Evolutionary conservation across 1,139 yeast genomes (phyloP).

Genomic region (Pichia sp.): DNA sequence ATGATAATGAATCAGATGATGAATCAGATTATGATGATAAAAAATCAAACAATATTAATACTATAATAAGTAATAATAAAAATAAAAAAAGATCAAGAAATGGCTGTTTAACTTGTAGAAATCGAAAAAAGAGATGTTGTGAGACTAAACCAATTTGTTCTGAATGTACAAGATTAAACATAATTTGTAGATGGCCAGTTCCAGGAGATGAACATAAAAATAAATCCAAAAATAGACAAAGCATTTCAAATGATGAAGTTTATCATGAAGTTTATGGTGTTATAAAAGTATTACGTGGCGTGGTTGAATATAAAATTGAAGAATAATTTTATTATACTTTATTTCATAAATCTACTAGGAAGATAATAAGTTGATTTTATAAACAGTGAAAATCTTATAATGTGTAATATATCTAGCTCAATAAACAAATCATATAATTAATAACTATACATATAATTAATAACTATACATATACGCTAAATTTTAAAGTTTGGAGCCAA

Average conservation of each 20-base stretch:
- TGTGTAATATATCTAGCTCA: too few relatives aligned
- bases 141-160: constrained; percentile 55
- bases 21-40: background rate
- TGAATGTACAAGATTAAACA: constrained; percentile 50
- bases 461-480: too few relatives aligned
- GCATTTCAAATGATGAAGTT: constrained; percentile 27
- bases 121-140: constrained; percentile 67
- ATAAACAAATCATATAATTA: too few relatives aligned
- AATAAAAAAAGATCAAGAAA: constrained; percentile 37
- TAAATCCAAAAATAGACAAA: constrained; percentile 25
- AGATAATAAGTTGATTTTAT: too few relatives aligned
- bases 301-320: constrained; percentile 38
- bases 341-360: too few relatives aligned
- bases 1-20: constrained; percentile 2
- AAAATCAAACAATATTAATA: background rate
- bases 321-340: constrained; percentile 7
- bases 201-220: constrained; percentile 46
- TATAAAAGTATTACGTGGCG: constrained; percentile 56
- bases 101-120: constrained; percentile 69
- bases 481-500: too few relatives aligned
- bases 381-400: too few relatives aligned
- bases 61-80: background rate
- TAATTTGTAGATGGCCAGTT: constrained; percentile 49
- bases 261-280: constrained; percentile 48
- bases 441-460: too few relatives aligned